Conservation (phyloP, 179 eudicot genomes). For the Beta lomatogona region DNA sequence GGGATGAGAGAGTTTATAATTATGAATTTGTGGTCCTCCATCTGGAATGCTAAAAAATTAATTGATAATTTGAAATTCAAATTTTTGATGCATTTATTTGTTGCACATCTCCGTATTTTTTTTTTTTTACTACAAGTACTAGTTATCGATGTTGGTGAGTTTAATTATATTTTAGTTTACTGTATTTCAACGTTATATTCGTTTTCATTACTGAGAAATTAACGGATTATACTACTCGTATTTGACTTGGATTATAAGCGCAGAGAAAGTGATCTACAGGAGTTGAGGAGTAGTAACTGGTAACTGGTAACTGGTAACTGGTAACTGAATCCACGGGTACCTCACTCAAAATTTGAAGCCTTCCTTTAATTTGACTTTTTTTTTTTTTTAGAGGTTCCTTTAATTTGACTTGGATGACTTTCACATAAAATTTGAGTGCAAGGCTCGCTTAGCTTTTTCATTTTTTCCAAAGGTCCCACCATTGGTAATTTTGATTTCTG, state of each 20-base stretch:
- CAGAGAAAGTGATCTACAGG: neutral
- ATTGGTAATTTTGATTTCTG: constrained; percentile 20
- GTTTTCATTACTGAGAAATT: neutral
- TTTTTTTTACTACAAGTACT: neutral
- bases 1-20: too few relatives aligned
- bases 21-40: constrained; percentile 1
- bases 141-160: neutral
- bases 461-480: constrained; percentile 23
- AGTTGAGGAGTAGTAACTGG: neutral
- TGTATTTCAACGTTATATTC: neutral
- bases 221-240: neutral
- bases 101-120: neutral
- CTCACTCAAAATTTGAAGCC: constrained; percentile 26
- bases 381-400: neutral
- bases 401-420: neutral
- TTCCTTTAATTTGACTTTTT: neutral
- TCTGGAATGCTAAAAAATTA: neutral
- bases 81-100: constrained; percentile 20
- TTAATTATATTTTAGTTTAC: neutral
- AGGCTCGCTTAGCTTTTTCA: constrained; percentile 15
- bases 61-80: constrained; percentile 11
- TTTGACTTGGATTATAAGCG: constrained; percentile 9
- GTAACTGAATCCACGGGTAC: constrained; percentile 24
- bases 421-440: constrained; percentile 23
- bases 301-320: neutral